These are phyloP conservation scores for Rhodofomes roseus DNA, from an alignment of 1,284 basidiomycete genomes.

Conservation along the genomic window DNA sequence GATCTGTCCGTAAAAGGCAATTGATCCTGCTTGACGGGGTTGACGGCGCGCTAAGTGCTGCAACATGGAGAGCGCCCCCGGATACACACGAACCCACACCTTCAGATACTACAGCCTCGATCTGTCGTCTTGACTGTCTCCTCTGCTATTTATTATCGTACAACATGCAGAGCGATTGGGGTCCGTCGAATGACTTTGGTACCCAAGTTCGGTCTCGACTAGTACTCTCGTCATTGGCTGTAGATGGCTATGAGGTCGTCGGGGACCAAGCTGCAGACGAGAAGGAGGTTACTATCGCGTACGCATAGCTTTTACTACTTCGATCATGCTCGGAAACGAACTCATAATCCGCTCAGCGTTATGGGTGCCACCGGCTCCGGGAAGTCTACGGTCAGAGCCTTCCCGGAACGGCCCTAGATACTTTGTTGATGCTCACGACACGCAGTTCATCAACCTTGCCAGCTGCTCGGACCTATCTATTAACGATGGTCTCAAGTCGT, in stretches of 20 bases:
- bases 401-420: not conserved
- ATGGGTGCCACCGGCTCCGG: conserved; percentile 23
- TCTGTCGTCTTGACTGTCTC: no score
- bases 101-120: no score
- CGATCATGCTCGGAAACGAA: not conserved
- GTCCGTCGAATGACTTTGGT: no score
- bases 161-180: no score
- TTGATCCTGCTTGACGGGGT: not conserved
- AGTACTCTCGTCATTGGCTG: not conserved
- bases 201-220: not conserved
- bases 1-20: not conserved
- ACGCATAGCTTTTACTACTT: not conserved
- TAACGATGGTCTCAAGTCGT: conserved; percentile 21
- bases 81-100: no score
- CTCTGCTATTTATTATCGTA: no score
- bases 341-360: conserved; percentile 8
- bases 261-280: not conserved
- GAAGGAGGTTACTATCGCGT: conserved; percentile 6
- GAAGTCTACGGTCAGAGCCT: conserved; percentile 18
- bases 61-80: no score
- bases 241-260: conserved; percentile 4
- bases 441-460: conserved; percentile 35
- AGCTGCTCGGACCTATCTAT: conserved; percentile 29
- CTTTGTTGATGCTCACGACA: not conserved
- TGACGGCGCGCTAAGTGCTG: no score